Evolutionary conservation across 768 basidiomycete genomes (phyloP).

Genomic region (Rhodotorula kratochvilovae): DNA sequence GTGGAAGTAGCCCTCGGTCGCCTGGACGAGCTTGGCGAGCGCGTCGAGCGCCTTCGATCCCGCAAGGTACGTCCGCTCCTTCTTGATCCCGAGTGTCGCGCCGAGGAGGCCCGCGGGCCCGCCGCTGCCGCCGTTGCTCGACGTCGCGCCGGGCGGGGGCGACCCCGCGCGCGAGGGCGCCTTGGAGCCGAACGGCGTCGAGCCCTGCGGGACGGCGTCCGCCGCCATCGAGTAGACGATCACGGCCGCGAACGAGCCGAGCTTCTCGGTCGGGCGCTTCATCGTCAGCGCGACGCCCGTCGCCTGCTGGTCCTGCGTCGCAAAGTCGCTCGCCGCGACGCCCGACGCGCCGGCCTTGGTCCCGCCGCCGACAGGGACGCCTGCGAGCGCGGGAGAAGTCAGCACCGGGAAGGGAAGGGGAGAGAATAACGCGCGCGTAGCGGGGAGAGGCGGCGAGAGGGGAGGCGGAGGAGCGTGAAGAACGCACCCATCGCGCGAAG

Average conservation of each 20-base stretch:
- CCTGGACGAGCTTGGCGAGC: conserved; percentile 74
- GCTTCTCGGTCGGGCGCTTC: conserved; percentile 49
- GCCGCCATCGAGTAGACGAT: conserved; percentile 85
- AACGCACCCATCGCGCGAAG: conserved; percentile 48
- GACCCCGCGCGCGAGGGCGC: conserved; percentile 49
- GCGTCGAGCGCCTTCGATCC: conserved; percentile 82
- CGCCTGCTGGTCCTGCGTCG: conserved; percentile 60
- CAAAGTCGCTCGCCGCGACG: conserved; percentile 39
- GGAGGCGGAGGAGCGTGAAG: neutral
- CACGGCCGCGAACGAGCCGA: conserved; percentile 71
- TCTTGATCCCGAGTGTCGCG: conserved; percentile 27
- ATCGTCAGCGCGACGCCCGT: conserved; percentile 66
- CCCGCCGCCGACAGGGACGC: conserved; percentile 48
- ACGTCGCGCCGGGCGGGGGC: conserved; percentile 44
- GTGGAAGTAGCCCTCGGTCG: conserved; percentile 85
- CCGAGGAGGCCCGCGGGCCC: conserved; percentile 20
- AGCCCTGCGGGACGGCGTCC: conserved; percentile 69
- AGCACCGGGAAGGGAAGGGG: neutral
- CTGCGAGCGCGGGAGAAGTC: conserved; percentile 14
- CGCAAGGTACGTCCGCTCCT: conserved; percentile 53
- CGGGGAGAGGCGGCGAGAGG: too few relatives aligned
- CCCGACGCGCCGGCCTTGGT: conserved; percentile 39
- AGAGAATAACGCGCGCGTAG: too few relatives aligned
- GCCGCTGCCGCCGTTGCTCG: neutral
- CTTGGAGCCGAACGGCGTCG: conserved; percentile 58